Evolutionary conservation across 2,329 filamentous ascomycete species (phyloP).

Genomic region (Aureobasidium sp.): DNA sequence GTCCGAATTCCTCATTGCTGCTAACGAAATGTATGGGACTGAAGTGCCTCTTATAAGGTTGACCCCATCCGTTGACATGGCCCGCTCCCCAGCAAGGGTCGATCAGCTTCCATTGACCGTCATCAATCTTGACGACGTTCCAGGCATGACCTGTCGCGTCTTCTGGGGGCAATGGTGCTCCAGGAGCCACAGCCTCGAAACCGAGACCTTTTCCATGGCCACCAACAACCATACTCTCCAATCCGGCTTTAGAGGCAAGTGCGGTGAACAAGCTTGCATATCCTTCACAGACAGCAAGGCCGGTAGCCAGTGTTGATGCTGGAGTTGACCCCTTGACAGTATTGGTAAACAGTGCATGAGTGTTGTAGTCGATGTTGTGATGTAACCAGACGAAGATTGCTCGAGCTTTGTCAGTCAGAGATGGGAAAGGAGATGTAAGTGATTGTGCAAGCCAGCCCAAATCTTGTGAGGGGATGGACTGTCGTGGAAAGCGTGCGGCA

Average conservation of each 20-base stretch:
- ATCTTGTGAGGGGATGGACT: slow-evolving; percentile 60
- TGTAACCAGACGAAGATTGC: slow-evolving; percentile 94
- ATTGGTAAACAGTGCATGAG: slow-evolving; percentile 66
- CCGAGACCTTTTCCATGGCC: slow-evolving; percentile 87
- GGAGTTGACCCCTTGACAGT: slow-evolving; percentile 61
- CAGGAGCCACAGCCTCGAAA: slow-evolving; percentile 54
- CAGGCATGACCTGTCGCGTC: slow-evolving; percentile 33
- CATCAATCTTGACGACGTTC: slow-evolving; percentile 56
- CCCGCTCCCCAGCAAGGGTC: slow-evolving; percentile 94
- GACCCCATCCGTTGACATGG: slow-evolving; percentile 47
- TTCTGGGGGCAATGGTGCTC: slow-evolving; percentile 58
- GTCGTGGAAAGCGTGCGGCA: slow-evolving; percentile 67
- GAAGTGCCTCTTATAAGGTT: slow-evolving; percentile 62
- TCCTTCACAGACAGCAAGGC: slow-evolving; percentile 83
- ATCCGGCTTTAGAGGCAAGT: slow-evolving; percentile 69
- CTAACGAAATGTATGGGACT: slow-evolving; percentile 53
- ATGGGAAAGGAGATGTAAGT: slow-evolving; percentile 72
- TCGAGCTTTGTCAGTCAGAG: slow-evolving; percentile 86
- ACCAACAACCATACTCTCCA: slow-evolving; percentile 66
- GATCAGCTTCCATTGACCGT: slow-evolving; percentile 81
- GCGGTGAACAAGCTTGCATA: slow-evolving; percentile 78
- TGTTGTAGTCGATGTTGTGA: slow-evolving; percentile 85
- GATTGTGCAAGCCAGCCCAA: slow-evolving; percentile 69
- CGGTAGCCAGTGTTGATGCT: slow-evolving; percentile 64
- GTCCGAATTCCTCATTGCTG: slow-evolving; percentile 73